Percentiles rank a stretch among this genome's conserved stretches.
Evolutionary conservation across 108 stramenopile species (phyloP).

Genomic region (Schizochytrium sp.): DNA sequence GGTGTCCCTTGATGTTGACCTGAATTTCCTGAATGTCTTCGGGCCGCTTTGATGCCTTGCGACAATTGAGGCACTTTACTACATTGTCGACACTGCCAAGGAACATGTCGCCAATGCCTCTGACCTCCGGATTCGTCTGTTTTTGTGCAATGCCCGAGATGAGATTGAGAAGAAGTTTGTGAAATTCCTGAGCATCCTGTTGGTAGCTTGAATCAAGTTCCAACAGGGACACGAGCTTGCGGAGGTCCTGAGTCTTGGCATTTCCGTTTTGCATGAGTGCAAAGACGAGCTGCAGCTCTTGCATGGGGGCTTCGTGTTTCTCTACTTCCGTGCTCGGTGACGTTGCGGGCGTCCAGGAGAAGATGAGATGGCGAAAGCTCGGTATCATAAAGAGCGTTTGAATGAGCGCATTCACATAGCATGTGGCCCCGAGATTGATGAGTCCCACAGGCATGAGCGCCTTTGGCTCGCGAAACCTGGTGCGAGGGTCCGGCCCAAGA

Average conservation of each 20-base stretch:
- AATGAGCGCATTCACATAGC: constrained; percentile 19
- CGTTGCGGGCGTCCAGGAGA: background rate
- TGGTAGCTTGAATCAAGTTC: background rate
- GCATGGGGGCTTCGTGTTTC: background rate
- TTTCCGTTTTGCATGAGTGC: background rate
- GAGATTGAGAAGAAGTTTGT: background rate
- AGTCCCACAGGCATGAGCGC: constrained; percentile 15
- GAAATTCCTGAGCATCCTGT: constrained; percentile 1
- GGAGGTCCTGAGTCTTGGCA: background rate
- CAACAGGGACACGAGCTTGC: background rate
- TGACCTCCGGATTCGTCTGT: background rate
- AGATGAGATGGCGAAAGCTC: background rate
- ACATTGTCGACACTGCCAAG: background rate
- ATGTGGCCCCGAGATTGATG: constrained; percentile 22
- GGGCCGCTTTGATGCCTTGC: background rate
- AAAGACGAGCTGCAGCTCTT: background rate
- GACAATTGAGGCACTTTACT: background rate
- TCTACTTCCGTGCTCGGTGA: background rate
- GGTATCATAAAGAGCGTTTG: constrained; percentile 24
- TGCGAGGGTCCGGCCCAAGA: background rate
- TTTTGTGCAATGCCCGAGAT: background rate
- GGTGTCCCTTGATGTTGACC: background rate
- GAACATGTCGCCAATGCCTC: background rate
- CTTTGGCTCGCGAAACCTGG: background rate
- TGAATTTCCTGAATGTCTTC: background rate